Evolutionary conservation across 2,329 filamentous ascomycete genomes (phyloP), one percentile per base, ranked within the genome.

Genomic region (Diaporthe ampelina): DNA sequence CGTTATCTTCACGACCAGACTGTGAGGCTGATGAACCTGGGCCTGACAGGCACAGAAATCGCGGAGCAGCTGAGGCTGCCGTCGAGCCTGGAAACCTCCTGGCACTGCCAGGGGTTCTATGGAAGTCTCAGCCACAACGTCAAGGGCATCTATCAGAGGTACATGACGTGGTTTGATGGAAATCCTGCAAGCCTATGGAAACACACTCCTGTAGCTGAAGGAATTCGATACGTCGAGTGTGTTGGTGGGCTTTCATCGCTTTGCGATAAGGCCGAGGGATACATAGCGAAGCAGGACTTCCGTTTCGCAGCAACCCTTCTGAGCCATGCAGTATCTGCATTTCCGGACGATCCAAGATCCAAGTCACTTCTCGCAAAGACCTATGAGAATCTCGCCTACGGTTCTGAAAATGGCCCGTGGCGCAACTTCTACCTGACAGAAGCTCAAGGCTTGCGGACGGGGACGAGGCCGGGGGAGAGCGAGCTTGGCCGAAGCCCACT

Each of bases 1-100:
- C 82, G 77, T 0, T 85, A 83, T 65, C 35, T 85, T 17, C 82
- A 85, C 75, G 81, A 86, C 63, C 82, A 86, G 74, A 85, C 84
- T 0, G 73, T 85, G 10, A 80, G 83, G 2, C 76, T 82, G 77
- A 79, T 85, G 76, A 85, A 85, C 70, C 48, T 76, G 15, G 84
- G 84, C 1, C 61, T 79, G 75, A 84, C 79, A 0, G 82, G 82
- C 0, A 75, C 79, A 10, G 84, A 86, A 74, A 86, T 86, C 48
- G 84, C 84, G 4, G 84, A 86, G 75, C 48, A 70, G 11, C 76
- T 86, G 11, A 65, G 58, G 15, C 73, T 86, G 2, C 83, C 84
- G 4, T 80, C 80, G 0, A 74, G 76, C 3, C 77, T 85, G 56
- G 75, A 79, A n/a, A 57, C 75, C 10, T 76, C 78, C 3, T 83